A percentile compares a stretch with the other conserved stretches of the same genome.
Conservation (phyloP, 352 stramenopile species). For the Pythium vanterpoolii region DNA sequence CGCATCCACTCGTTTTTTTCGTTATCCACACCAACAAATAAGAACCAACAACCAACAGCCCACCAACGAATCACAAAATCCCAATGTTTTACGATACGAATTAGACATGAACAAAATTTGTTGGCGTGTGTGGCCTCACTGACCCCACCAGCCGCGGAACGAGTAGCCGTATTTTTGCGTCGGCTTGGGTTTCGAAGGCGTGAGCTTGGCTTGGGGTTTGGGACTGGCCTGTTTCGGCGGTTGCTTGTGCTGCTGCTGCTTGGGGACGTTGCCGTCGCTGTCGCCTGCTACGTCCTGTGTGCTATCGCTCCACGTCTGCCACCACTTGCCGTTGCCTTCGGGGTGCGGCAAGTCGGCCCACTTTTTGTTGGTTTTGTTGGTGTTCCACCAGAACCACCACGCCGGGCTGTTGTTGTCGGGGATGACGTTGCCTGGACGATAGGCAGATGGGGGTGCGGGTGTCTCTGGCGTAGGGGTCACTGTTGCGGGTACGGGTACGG, state of each 20-base stretch:
- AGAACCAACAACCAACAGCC: no score
- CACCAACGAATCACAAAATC: no score
- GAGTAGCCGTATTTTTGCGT: neutral
- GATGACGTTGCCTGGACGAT: conserved; percentile 9
- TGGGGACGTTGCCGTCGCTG: neutral
- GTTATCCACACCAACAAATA: no score
- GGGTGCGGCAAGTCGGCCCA: conserved; percentile 10
- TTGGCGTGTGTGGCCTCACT: neutral
- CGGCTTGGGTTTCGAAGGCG: neutral
- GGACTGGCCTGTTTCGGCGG: neutral
- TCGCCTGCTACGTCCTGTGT: neutral
- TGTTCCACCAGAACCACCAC: conserved; percentile 16
- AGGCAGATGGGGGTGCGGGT: neutral
- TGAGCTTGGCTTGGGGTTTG: neutral
- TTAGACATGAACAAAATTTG: neutral
- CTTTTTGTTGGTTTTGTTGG: conserved; percentile 16
- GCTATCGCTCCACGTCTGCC: neutral
- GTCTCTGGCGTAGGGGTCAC: neutral
- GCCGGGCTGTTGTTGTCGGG: conserved; percentile 6
- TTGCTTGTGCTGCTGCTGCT: no score
- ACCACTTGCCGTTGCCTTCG: conserved; percentile 14
- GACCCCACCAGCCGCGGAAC: conserved; percentile 12
- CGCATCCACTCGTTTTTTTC: no score
- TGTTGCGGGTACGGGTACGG: neutral
- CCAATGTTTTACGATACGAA: neutral